Conservation (phyloP, 2,329 filamentous ascomycete genomes). For the Fusarium tupiense region DNA sequence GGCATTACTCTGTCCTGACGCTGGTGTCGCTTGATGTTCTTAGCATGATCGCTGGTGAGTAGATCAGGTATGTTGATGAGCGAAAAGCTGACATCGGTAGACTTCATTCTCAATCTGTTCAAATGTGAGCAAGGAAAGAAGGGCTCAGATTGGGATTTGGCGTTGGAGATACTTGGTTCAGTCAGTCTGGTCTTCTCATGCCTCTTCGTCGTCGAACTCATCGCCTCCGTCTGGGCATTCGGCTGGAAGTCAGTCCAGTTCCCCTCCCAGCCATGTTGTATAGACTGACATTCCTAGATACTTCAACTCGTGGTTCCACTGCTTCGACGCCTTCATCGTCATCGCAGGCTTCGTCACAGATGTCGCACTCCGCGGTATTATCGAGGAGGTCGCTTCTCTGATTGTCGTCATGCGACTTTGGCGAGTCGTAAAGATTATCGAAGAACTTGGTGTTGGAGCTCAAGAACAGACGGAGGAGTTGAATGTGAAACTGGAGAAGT, state of each 20-base stretch:
- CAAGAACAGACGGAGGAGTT: constrained; percentile 10
- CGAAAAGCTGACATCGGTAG: rapidly evolving
- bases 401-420: constrained; percentile 20
- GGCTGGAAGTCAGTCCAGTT: background rate
- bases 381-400: constrained; percentile 11
- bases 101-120: constrained; percentile 9
- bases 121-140: background rate
- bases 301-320: constrained; percentile 17
- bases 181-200: background rate
- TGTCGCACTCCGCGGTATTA: background rate
- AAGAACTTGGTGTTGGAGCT: constrained; percentile 1
- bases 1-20: constrained; percentile 1
- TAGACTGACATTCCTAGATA: background rate
- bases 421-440: constrained; percentile 15
- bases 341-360: constrained; percentile 8
- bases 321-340: constrained; percentile 9
- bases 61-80: rapidly evolving
- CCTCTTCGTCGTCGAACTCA: constrained; percentile 1
- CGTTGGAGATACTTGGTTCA: background rate
- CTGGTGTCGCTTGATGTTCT: constrained; percentile 16
- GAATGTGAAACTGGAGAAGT: background rate
- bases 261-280: no score
- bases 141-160: background rate
- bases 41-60: constrained; percentile 16
- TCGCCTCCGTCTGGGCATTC: constrained; percentile 7